Evolutionary conservation across 192 early-diverging fungal genomes (phyloP), one percentile per base, ranked within the genome.

Genomic region (Entomortierella chlamydospora): DNA sequence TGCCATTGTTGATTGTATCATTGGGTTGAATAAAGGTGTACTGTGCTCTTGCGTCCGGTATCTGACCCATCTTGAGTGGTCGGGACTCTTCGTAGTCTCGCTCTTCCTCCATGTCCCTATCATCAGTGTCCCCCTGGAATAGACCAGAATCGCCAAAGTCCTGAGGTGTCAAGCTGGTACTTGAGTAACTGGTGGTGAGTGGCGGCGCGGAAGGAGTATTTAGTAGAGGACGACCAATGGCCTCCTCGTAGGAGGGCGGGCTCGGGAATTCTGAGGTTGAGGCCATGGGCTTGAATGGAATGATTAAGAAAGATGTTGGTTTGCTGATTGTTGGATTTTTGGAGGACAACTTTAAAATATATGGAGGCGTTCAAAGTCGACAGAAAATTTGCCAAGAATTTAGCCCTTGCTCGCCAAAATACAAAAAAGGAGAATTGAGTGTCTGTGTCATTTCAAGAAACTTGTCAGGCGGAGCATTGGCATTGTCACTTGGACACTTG

Each of bases 21-120:
- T 49, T 59, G 13, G 73, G 74, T 15, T 78, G 74, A 34, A 78
- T 70, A 37, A 64, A 78, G 10, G 74, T 78, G 56, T 70, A 78
- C 28, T 78, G 74, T 8, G 74, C 61, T 4, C 55, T 20, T 7
- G 61, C 33, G 30, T 60, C 55, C 4, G 74, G 74, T 22, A 78
- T 53, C 22, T 34, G 52, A 0, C 74, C 74, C 61, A 64, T 70
- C 61, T 69, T 78, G 33, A 78, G 43, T 0, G 74, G 74, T 2
- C 74, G 39, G 0, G 74, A 78, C 22, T 68, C 74, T 59, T 78
- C 74, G 34, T 78, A 78, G 45, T 64, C 74, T 13, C 47, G 66
- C 11, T 77, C 73, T 18, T 76, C 73, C 17, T 57, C 55, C 17
- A 41, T 31, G 20, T 73, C 57, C 9, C 52, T 18, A 5, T 30